These are phyloP conservation scores for Penicillium daleae DNA, from an alignment of 495 filamentous ascomycete genomes.

Conservation along the genomic window DNA sequence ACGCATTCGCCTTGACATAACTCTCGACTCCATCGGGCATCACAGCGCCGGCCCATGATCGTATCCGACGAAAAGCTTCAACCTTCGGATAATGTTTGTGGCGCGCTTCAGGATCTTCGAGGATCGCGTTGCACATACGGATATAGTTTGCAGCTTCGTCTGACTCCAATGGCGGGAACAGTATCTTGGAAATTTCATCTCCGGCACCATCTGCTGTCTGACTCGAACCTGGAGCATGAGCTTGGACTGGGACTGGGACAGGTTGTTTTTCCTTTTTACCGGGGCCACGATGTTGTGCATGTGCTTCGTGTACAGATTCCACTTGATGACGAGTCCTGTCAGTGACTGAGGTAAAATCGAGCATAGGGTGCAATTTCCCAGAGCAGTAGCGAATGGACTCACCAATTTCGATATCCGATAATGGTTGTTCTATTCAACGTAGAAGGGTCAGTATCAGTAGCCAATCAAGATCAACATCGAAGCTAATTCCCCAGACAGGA, in stretches of 20 bases:
- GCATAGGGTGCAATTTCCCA: too few species aligned
- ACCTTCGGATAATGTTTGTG: constrained; percentile 12
- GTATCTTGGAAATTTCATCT: not conserved
- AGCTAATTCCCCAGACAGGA: too few species aligned
- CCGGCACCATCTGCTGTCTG: not conserved
- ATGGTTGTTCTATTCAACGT: not conserved
- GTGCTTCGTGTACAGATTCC: not conserved
- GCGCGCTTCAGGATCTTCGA: not conserved
- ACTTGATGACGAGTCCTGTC: not conserved
- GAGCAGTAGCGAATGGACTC: not conserved
- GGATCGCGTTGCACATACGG: not conserved
- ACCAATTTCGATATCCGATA: not conserved
- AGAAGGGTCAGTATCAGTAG: not conserved
- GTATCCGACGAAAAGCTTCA: constrained; percentile 15
- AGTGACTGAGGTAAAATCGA: not conserved
- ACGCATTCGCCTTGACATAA: not conserved
- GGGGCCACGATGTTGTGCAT: not conserved
- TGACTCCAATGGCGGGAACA: too few species aligned
- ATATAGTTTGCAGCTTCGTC: constrained; percentile 5
- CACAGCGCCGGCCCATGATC: constrained; percentile 19
- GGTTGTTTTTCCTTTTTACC: not conserved
- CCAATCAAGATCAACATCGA: not conserved
- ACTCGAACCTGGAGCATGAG: not conserved
- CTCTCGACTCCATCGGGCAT: not conserved
- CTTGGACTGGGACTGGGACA: not conserved